Percentiles rank a stretch among this genome's conserved stretches.
These are phyloP conservation scores for Solioccasus polychromus DNA, from an alignment of 768 basidiomycete genomes.

Conservation along the genomic window DNA sequence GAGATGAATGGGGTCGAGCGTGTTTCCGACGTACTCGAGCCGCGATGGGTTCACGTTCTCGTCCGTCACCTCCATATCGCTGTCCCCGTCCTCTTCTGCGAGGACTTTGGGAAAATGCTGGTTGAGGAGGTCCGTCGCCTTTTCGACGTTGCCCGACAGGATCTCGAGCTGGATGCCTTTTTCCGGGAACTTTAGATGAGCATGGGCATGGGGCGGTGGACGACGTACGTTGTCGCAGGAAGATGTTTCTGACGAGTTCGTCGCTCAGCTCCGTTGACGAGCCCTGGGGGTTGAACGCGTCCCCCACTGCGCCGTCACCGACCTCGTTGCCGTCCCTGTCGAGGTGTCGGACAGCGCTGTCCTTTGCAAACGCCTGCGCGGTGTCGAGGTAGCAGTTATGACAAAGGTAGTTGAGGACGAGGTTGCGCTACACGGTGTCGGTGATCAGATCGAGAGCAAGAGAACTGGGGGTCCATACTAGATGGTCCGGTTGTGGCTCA, in stretches of 20 bases:
- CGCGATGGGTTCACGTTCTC: conserved; percentile 30
- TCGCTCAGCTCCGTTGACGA: conserved; percentile 32
- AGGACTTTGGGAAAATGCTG: conserved; percentile 76
- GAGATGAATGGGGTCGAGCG: conserved; percentile 74
- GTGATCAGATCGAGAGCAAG: conserved; percentile 3
- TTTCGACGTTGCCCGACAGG: conserved; percentile 71
- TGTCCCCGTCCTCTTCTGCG: conserved; percentile 18
- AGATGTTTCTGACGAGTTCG: conserved; percentile 43
- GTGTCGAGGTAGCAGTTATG: conserved; percentile 73
- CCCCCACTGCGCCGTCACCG: conserved; percentile 5
- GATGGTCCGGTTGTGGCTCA: conserved; percentile 40
- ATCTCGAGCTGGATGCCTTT: conserved; percentile 64
- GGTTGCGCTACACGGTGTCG: conserved; percentile 44
- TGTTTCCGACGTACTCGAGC: conserved; percentile 52
- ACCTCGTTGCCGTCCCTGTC: conserved; percentile 74
- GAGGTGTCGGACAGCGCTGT: conserved; percentile 58
- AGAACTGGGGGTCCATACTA: conserved; percentile 33
- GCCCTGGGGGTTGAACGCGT: conserved; percentile 9
- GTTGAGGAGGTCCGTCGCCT: conserved; percentile 65
- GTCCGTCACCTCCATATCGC: conserved; percentile 17
- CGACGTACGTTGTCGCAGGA: conserved; percentile 53
- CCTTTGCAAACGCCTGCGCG: conserved; percentile 62
- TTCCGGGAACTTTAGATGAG: too few relatives aligned
- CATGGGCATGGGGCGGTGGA: background rate
- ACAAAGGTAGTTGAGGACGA: conserved; percentile 76